phyloP scores from a whole-genome alignment of 139 green algal genomes.

The Pseudopediastrum boryanum region DNA sequence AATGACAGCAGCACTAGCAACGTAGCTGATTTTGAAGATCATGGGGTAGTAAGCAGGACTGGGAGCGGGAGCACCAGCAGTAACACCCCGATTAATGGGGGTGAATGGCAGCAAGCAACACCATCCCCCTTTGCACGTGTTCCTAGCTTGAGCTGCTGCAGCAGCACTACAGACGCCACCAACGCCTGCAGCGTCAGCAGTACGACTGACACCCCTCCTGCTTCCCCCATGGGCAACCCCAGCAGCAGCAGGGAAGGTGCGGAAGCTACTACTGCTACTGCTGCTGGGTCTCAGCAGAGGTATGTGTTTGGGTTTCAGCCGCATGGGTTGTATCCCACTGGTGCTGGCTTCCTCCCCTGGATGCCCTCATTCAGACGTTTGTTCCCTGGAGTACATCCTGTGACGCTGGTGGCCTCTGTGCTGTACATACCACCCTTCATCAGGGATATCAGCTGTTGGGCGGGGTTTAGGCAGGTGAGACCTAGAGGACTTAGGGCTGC shows the following conservation, averaged over 20 bases:
- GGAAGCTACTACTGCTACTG: background rate
- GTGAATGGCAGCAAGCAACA: too few relatives aligned
- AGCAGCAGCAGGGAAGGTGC: background rate
- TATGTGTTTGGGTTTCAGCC: constrained; percentile 84
- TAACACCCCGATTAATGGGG: too few relatives aligned
- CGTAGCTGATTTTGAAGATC: too few relatives aligned
- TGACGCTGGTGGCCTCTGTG: constrained; percentile 66
- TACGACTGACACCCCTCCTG: background rate
- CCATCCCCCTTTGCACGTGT: too few relatives aligned
- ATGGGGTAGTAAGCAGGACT: background rate
- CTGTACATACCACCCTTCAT: constrained; percentile 70
- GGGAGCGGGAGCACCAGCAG: background rate
- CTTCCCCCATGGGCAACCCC: background rate
- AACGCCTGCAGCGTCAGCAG: constrained; percentile 19
- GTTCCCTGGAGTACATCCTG: constrained; percentile 52
- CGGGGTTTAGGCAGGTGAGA: constrained; percentile 66
- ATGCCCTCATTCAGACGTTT: constrained; percentile 57
- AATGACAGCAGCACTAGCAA: background rate
- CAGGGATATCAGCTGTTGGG: constrained; percentile 65
- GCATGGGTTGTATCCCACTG: constrained; percentile 84
- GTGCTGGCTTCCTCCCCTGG: constrained; percentile 75
- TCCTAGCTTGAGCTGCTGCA: too few relatives aligned
- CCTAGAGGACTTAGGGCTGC: background rate
- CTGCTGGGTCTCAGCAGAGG: background rate
- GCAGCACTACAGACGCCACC: background rate